Conservation (phyloP, 116 monocot species). For the Dioscorea cayenensis region DNA sequence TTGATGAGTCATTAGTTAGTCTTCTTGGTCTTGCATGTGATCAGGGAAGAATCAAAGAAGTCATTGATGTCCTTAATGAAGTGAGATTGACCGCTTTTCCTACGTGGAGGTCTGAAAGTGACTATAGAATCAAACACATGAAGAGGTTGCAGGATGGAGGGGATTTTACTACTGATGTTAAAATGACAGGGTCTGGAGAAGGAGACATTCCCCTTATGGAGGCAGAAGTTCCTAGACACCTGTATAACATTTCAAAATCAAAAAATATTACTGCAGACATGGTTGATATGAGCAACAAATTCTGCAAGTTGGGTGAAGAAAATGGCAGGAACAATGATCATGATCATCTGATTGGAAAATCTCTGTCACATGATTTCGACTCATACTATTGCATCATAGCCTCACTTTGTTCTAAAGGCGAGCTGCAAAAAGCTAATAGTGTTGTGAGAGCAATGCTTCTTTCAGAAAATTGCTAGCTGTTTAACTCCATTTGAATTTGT, state of each 20-base stretch:
- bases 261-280: neutral
- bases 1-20: constrained; percentile 47
- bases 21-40: constrained; percentile 55
- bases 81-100: constrained; percentile 32
- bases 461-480: constrained; percentile 4
- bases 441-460: constrained; percentile 36
- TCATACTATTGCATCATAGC: constrained; percentile 54
- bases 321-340: constrained; percentile 4
- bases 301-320: constrained; percentile 3
- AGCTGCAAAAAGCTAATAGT: constrained; percentile 54
- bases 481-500: neutral
- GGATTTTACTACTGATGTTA: constrained; percentile 4
- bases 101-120: constrained; percentile 15
- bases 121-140: constrained; percentile 8
- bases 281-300: constrained; percentile 12
- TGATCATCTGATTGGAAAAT: constrained; percentile 17
- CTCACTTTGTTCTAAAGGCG: constrained; percentile 71
- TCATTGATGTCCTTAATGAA: constrained; percentile 55
- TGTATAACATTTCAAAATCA: neutral
- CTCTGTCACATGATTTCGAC: constrained; percentile 50
- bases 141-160: constrained; percentile 21
- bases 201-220: neutral
- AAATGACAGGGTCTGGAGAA: constrained; percentile 4
- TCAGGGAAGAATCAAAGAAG: constrained; percentile 72
- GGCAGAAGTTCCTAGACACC: constrained; percentile 5